Evolutionary conservation across 345 rosid genomes (phyloP), one percentile per base, ranked within the genome.

Genomic region (Psidium friedrichsthalianum): DNA sequence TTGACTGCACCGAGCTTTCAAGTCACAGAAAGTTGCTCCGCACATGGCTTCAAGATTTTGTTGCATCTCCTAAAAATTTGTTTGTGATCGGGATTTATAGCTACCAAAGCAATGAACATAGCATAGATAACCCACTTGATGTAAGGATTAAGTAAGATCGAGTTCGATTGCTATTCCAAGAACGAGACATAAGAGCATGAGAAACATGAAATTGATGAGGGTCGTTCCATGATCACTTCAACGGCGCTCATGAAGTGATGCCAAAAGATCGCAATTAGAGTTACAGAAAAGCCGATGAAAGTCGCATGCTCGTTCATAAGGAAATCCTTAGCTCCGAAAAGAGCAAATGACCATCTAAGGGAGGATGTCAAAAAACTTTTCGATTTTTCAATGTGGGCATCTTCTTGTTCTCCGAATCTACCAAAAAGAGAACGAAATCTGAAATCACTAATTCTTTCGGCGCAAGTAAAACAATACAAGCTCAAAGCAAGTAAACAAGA

Each of bases 231-330:
- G 6, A 32, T 64, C 0, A 44, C 44, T 64, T 2, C 0, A 3
- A 3, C 32, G 0, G 7, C 21, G 57, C 16, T 32, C 0, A 6
- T 0, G 78, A 8, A 32, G 44, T 2, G 78, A 64, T 64, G 44
- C 44, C 24, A 3, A 64, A 64, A 64, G 44, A 32, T 2, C 0
- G 6, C 24, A 9, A 64, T 32, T 22, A 64, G 78, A 64, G 78
- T 24, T 64, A 64, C 20, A 4, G 78, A 64, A 64, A 64, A 64
- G 78, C 44, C 44, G 3, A 16, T 8, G 44, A 64, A 32, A 16
- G 78, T 32, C 2, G 11, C 44, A 4, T 64, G 78, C 78, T 32
- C 16, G 44, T 32, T 18, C 44, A 32, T 32, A 64, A 32, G 78
- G 12, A 16, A 16, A 0, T 64, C 78, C 78, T 64, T 64, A 16